phyloP scores from a whole-genome alignment of 345 rosid species.

The Eucalyptus brandiana region DNA sequence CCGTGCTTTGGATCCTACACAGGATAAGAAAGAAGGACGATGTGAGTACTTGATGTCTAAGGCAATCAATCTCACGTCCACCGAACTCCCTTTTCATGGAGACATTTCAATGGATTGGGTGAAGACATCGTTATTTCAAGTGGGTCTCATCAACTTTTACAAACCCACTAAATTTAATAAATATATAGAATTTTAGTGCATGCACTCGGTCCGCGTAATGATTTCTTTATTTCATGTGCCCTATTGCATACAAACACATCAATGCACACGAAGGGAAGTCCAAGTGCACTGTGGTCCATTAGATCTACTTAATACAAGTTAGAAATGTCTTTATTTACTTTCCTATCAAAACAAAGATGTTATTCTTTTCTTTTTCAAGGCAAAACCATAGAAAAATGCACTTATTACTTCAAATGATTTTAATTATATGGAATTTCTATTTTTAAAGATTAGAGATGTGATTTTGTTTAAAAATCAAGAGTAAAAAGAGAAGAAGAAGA shows the following conservation, averaged over 20 bases:
- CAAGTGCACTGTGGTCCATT: not conserved
- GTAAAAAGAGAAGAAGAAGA: not conserved
- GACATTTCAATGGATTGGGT: not conserved
- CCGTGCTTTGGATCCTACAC: slow-evolving; percentile 97
- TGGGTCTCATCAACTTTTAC: not conserved
- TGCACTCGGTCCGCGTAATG: not conserved
- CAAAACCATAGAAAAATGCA: too few relatives aligned
- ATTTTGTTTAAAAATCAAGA: not conserved
- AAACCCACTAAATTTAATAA: not conserved
- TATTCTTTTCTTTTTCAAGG: too few relatives aligned
- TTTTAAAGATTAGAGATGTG: too few relatives aligned
- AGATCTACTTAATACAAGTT: not conserved
- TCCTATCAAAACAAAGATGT: too few relatives aligned
- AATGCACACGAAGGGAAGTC: not conserved
- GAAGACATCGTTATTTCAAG: not conserved
- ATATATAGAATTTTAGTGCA: not conserved
- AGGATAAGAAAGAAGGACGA: not conserved
- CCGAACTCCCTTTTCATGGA: not conserved
- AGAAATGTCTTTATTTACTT: too few relatives aligned
- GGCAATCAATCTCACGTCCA: not conserved
- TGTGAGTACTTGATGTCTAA: not conserved
- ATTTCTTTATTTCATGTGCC: not conserved
- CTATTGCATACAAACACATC: not conserved
- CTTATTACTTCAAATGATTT: too few relatives aligned
- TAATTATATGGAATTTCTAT: too few relatives aligned